Evolutionary conservation across 345 rosid species (phyloP).

Genomic region (Pugionium dolabratum): DNA sequence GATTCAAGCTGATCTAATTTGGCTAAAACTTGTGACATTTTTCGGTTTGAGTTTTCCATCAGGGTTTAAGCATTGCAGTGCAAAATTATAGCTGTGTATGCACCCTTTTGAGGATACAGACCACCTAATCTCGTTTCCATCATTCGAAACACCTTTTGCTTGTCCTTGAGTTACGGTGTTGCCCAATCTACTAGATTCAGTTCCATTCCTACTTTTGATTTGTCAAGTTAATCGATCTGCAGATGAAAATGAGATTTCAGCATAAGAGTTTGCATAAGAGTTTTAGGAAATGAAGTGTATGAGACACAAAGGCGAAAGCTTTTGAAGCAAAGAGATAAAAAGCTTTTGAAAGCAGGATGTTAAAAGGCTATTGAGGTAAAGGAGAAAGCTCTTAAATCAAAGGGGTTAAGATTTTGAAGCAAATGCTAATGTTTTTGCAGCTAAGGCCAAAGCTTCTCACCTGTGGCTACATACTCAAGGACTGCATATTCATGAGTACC

Average conservation of each 20-base stretch:
- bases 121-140: conserved; percentile 98
- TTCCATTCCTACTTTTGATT: conserved; percentile 73
- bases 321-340: too few relatives aligned
- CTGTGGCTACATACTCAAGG: conserved; percentile 97
- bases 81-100: conserved; percentile 70
- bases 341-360: too few relatives aligned
- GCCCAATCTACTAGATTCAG: conserved; percentile 97
- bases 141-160: conserved; percentile 75
- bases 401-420: background rate
- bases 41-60: conserved; percentile 77
- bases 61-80: conserved; percentile 59
- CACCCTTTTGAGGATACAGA: conserved; percentile 90
- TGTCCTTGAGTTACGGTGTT: conserved; percentile 82
- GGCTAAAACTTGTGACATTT: conserved; percentile 81
- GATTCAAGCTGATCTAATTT: conserved; percentile 64
- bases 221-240: conserved; percentile 96
- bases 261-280: background rate
- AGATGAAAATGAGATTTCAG: conserved; percentile 21
- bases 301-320: background rate
- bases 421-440: background rate
- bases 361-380: too few relatives aligned
- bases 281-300: background rate
- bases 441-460: conserved; percentile 40
- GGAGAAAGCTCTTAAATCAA: too few relatives aligned
- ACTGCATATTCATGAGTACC: conserved; percentile 98